Evolutionary conservation across 495 filamentous ascomycete genomes (phyloP).

Genomic region (Annulohypoxylon bovei): DNA sequence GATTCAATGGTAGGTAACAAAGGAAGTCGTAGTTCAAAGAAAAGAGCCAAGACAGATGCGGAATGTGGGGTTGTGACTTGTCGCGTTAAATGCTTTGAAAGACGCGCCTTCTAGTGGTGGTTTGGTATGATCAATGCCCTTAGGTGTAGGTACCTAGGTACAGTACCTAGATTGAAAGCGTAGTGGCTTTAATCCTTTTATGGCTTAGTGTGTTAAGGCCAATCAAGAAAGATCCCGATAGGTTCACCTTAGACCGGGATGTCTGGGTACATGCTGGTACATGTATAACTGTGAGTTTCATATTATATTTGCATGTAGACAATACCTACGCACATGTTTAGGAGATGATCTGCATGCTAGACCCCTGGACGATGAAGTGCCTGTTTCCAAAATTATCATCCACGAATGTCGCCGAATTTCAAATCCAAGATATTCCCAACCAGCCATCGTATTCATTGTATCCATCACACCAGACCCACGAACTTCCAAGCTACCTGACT

Average conservation of each 20-base stretch:
- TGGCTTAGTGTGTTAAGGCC: constrained; percentile 6
- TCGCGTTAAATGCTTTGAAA: constrained; percentile 29
- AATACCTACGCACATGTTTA: neutral
- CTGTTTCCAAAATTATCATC: constrained; percentile 9
- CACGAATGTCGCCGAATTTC: constrained; percentile 3
- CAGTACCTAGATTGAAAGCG: neutral
- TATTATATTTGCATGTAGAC: neutral
- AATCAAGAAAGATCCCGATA: constrained; percentile 1
- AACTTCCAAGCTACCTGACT: neutral
- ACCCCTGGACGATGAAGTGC: neutral
- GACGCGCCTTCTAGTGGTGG: constrained; percentile 24
- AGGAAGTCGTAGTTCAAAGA: neutral
- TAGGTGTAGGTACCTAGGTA: neutral
- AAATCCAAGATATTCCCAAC: constrained; percentile 14
- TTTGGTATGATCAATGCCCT: neutral
- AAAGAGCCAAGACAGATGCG: neutral
- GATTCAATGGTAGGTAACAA: neutral
- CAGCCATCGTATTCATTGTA: neutral
- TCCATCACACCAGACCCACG: no score
- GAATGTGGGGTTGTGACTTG: constrained; percentile 26
- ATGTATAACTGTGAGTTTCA: neutral
- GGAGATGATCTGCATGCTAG: neutral
- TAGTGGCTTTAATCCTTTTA: neutral
- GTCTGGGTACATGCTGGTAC: neutral
- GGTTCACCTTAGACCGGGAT: constrained; percentile 1